These are phyloP conservation scores for Mucor sp. DNA, from an alignment of 371 early-diverging fungal species.

Conservation along the genomic window DNA sequence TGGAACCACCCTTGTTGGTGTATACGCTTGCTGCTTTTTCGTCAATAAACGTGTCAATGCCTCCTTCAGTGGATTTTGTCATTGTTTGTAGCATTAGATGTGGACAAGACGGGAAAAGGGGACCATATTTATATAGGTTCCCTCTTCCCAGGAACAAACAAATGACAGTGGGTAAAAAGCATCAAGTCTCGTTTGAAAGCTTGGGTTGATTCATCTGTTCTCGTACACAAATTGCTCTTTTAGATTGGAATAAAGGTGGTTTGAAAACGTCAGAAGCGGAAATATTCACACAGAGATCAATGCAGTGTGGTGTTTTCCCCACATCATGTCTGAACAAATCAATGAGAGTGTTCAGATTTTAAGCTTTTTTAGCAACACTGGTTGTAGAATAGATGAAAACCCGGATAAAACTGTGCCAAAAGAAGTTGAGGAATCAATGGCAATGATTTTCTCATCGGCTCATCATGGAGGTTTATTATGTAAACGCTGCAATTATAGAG, in stretches of 20 bases:
- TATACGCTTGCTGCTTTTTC: conserved; percentile 8
- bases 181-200: background rate
- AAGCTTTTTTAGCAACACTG: background rate
- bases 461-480: background rate
- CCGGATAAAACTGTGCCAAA: background rate
- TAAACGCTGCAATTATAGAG: background rate
- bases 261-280: background rate
- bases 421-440: background rate
- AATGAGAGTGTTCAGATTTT: background rate
- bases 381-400: background rate
- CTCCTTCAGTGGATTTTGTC: background rate
- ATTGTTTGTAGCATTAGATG: background rate
- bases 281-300: conserved; percentile 2
- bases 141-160: background rate
- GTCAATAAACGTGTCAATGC: conserved; percentile 7
- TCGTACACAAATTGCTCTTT: background rate
- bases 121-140: background rate
- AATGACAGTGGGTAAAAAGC: background rate
- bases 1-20: background rate
- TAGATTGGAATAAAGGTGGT: background rate
- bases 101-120: background rate
- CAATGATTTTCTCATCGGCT: background rate
- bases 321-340: background rate
- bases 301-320: background rate
- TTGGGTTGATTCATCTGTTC: background rate